Evolutionary conservation across 2,329 filamentous ascomycete species (phyloP).

Genomic region (Calonectria henricotiae): DNA sequence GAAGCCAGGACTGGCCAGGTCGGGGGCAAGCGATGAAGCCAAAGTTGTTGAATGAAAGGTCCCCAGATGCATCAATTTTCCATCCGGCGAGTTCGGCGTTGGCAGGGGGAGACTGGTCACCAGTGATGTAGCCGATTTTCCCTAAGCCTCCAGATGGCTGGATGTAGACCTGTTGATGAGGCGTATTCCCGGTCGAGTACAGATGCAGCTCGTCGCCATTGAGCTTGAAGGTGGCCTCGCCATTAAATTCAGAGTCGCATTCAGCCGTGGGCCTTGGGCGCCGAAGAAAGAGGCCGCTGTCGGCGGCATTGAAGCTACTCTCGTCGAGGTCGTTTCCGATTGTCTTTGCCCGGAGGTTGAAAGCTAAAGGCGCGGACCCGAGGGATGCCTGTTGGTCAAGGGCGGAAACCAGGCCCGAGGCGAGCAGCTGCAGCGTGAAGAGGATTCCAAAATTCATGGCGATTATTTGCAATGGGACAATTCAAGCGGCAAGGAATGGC

Average conservation of each 20-base stretch:
- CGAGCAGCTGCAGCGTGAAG: background rate
- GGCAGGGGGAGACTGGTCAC: background rate
- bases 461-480: background rate
- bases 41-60: background rate
- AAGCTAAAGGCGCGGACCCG: background rate
- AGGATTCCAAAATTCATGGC: background rate
- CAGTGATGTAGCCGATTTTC: constrained; percentile 11
- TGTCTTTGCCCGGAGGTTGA: background rate
- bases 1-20: background rate
- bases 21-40: constrained; percentile 5
- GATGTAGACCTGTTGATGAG: background rate
- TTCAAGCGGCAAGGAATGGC: background rate
- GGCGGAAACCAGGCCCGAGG: background rate
- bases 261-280: background rate
- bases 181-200: background rate
- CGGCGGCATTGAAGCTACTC: constrained; percentile 1
- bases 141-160: background rate
- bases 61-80: background rate
- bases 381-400: background rate
- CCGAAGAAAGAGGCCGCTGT: constrained; percentile 6
- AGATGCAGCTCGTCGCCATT: background rate
- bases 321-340: background rate
- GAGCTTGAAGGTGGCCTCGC: background rate
- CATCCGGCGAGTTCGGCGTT: background rate
- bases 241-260: background rate